Evolutionary conservation across 2,329 filamentous ascomycete species (phyloP).

Genomic region (Onygenales sp.): DNA sequence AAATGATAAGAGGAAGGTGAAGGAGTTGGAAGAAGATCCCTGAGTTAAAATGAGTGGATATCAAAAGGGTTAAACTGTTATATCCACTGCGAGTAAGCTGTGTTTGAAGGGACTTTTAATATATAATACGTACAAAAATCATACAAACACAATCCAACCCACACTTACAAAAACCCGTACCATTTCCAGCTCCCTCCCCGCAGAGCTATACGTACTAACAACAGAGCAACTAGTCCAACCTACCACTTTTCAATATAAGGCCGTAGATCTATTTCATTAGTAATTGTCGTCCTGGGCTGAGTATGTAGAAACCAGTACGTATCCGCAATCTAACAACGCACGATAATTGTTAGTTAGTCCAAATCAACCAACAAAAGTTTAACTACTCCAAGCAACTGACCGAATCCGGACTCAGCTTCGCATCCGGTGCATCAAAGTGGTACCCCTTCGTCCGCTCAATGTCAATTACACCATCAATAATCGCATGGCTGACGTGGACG

Average conservation of each 20-base stretch:
- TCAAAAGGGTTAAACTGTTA: too few relatives aligned
- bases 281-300: slow-evolving; percentile 69
- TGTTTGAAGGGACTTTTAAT: too few relatives aligned
- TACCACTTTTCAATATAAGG: slow-evolving; percentile 80
- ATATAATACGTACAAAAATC: too few relatives aligned
- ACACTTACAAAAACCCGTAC: too few relatives aligned
- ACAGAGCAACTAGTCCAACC: neutral
- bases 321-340: slow-evolving; percentile 60
- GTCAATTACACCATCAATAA: slow-evolving; percentile 80
- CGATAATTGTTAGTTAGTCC: neutral
- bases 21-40: too few relatives aligned
- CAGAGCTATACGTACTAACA: too few relatives aligned
- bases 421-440: slow-evolving; percentile 48
- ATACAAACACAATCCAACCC: too few relatives aligned
- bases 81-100: too few relatives aligned
- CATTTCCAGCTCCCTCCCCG: neutral
- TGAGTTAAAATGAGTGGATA: too few relatives aligned
- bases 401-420: slow-evolving; percentile 64
- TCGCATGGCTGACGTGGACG: slow-evolving; percentile 71
- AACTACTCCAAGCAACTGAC: slow-evolving; percentile 42
- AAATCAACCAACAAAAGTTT: neutral
- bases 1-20: too few relatives aligned
- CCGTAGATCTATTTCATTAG: slow-evolving; percentile 70
- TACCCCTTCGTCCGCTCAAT: slow-evolving; percentile 60
- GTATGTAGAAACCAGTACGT: slow-evolving; percentile 77